Percentiles rank a stretch among this genome's conserved stretches.
Evolutionary conservation across 805 yeast species (phyloP).

Genomic region (Schwanniomyces yamadae): DNA sequence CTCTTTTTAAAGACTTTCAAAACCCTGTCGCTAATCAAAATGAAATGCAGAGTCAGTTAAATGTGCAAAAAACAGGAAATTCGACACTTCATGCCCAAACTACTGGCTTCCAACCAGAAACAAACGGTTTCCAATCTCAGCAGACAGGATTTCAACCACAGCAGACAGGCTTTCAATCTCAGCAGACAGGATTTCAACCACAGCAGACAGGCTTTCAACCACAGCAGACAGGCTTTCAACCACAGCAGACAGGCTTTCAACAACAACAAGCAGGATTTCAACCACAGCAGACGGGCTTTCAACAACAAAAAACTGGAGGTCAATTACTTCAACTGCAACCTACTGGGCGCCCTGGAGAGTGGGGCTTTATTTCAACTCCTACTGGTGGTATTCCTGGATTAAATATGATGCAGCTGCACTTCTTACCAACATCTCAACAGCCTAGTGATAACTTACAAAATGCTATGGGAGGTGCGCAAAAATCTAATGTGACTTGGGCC

Average conservation of each 20-base stretch:
- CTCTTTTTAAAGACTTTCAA: conserved; percentile 29
- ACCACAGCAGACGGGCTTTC: conserved; percentile 22
- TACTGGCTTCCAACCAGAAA: conserved; percentile 32
- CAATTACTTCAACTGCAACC: conserved; percentile 49
- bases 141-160: conserved; percentile 18
- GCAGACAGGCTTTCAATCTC: conserved; percentile 28
- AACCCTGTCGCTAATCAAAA: conserved; percentile 26
- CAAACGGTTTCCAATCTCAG: conserved; percentile 29
- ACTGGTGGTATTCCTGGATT: conserved; percentile 72
- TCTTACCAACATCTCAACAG: conserved; percentile 52
- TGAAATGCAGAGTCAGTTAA: conserved; percentile 19
- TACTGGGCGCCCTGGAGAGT: conserved; percentile 73
- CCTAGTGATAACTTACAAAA: conserved; percentile 39
- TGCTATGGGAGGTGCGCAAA: conserved; percentile 43
- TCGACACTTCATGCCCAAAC: conserved; percentile 14
- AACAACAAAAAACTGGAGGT: conserved; percentile 36
- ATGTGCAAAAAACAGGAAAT: conserved; percentile 22
- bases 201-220: conserved; percentile 22
- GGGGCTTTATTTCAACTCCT: conserved; percentile 74
- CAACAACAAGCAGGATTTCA: conserved; percentile 35
- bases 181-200: conserved; percentile 20
- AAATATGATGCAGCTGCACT: conserved; percentile 64
- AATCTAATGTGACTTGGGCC: conserved; percentile 69
- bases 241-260: conserved; percentile 32
- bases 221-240: conserved; percentile 19